phyloP scores from a whole-genome alignment of 805 yeast genomes.

The Ogataea dorogensis region DNA sequence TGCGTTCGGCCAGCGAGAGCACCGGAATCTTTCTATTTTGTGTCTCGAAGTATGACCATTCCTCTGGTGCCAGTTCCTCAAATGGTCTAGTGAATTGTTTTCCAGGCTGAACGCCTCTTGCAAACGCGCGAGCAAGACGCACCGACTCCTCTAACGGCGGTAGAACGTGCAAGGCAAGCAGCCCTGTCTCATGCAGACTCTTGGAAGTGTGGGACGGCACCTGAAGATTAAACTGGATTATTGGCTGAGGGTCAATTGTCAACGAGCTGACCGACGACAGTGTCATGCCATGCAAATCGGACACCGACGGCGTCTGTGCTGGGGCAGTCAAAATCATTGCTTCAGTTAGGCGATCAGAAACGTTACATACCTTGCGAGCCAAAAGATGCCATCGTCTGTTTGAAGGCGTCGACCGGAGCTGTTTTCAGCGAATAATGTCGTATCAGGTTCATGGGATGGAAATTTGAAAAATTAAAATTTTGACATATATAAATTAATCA shows the following conservation, averaged over 20 bases:
- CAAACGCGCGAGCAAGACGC: slow-evolving; percentile 61
- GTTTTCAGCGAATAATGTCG: slow-evolving; percentile 10
- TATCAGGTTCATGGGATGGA: slow-evolving; percentile 5
- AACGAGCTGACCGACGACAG: slow-evolving; percentile 83
- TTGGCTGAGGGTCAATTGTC: slow-evolving; percentile 72
- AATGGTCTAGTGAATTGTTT: slow-evolving; percentile 51
- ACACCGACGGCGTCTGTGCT: slow-evolving; percentile 22
- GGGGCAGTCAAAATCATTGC: slow-evolving; percentile 62
- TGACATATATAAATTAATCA: neutral
- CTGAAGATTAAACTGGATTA: slow-evolving; percentile 83
- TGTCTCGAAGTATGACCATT: slow-evolving; percentile 36
- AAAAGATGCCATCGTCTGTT: slow-evolving; percentile 36
- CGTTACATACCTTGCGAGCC: slow-evolving; percentile 35
- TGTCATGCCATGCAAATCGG: slow-evolving; percentile 67
- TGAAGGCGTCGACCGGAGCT: slow-evolving; percentile 29
- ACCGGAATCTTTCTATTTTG: slow-evolving; percentile 47
- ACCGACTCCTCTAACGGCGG: slow-evolving; percentile 59
- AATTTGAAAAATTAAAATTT: slow-evolving; percentile 2
- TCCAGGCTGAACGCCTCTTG: slow-evolving; percentile 48
- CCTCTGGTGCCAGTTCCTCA: slow-evolving; percentile 36
- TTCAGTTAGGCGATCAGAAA: slow-evolving; percentile 36
- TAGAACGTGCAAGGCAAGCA: slow-evolving; percentile 74
- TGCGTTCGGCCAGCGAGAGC: slow-evolving; percentile 51
- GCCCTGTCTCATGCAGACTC: slow-evolving; percentile 52
- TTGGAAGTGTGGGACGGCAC: slow-evolving; percentile 80